Evolutionary conservation across 1,139 yeast genomes (phyloP), one percentile per base, ranked within the genome.

Genomic region (Casaregolazyma suthepensis): DNA sequence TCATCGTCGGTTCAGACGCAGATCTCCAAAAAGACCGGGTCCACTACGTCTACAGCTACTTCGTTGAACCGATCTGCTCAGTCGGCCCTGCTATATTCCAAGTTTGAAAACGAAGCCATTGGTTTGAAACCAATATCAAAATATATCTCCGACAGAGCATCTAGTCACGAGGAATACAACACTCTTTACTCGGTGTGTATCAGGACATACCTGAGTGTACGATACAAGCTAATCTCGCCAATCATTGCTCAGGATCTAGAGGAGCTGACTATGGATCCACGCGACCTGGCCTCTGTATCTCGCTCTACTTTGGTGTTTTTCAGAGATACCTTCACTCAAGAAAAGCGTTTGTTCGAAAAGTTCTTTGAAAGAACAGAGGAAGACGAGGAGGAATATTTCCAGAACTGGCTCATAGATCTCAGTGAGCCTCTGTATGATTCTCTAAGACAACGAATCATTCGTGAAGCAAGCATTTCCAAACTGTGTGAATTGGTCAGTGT

Each of bases 401-500:
- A 76, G 57, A 71, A 72, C 12, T 88, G 88, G 81, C 78, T 87
- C 55, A 78, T 76, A 46, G 76, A 74, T 31, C 62, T 87, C 5
- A 73, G 88, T 45, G 96, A 89, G 46, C 94, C 96, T 0, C 71
- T 91, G 26, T 86, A 89, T 63, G 94, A 87, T 60, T 69, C 75
- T 1, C 68, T 88, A 35, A 75, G 97, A 56, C 79, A 82, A 54
- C 73, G 78, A 49, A 79, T 88, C 1, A 74, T 90, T 43, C 77
- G 84, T 55, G 97, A 90, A 64, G 73, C 77, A 9, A 83, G 82
- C 57, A 83, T 90, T 20, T 74, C 78, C 31, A 74, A 75, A 18
- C 71, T 93, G 26, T 88, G 96, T 68, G 94, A 89, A 63, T 72
- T 90, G 48, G 82, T 93, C 1, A 78, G 87, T 1, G 70, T 89